Base-by-base conservation (phyloP, 78 protist genomes). In the Polysphondylium violaceum region DNA sequence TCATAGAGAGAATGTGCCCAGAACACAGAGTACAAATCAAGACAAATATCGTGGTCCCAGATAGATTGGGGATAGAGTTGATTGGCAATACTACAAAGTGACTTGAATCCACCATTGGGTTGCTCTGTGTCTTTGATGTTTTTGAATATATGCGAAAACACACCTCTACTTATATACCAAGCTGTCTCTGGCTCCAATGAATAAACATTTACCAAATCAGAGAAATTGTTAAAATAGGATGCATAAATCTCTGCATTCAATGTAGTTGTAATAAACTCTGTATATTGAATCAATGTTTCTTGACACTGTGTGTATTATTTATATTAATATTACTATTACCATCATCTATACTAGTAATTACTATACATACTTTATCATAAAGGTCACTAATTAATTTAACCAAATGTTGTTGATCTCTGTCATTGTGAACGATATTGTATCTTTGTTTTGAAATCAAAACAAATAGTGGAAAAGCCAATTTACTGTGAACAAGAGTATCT, bases 361-460 rank as follows among this genome's bases (percentile, higher is more conserved):
- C n/a, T n/a, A n/a, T n/a, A n/a, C n/a, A n/a, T n/a, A n/a, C n/a
- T n/a, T 89, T 92, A 79, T 94, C 96, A 47, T 56, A 81, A 9
- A 79, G 87, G 56, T 94, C 95, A 58, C 73, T 68, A 21, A 94
- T 33, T 7, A 91, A n/a, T 65, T 79, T 91, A 31, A 94, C 78
- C 12, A 92, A 78, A 51, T 76, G 69, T 27, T 69, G 81, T 35
- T 76, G 59, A 25, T 47, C 61, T 1, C 21, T 74, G 5, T 23
- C 19, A 16, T 77, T 21, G 16, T 59, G 40, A 50, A 74, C 61
- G 23, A 72, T 69, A 16, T 60, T 61, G 3, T 33, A n/a, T 19
- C 93, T 25, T 44, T 87, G 93, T 72, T 87, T 76, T 21, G 93
- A 47, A 25, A 87, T 44, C 5, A 87, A 25, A 31, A 87, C 41